Percentiles rank a stretch among this genome's conserved stretches.
Conservation (phyloP, 106 monocot genomes). For the Dendrobium officinale region DNA sequence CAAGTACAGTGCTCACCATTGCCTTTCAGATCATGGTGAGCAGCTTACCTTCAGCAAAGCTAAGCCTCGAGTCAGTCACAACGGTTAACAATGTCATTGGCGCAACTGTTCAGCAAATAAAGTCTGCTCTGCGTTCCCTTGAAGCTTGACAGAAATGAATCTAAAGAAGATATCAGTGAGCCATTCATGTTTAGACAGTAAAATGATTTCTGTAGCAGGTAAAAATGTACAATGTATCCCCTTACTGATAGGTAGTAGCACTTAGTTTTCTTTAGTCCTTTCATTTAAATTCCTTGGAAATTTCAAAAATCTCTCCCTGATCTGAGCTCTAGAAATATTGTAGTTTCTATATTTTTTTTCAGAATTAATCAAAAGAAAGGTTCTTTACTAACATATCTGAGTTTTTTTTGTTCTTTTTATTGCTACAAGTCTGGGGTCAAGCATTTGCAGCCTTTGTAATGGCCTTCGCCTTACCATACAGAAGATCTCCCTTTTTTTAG, state of each 20-base stretch:
- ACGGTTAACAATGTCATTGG: slow-evolving; percentile 73
- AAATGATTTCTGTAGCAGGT: neutral
- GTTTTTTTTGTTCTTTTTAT: too few species aligned
- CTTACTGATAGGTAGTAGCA: neutral
- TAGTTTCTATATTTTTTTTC: neutral
- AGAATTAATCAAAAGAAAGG: neutral
- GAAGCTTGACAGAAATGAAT: neutral
- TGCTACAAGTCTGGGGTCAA: too few species aligned
- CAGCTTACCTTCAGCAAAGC: slow-evolving; percentile 64
- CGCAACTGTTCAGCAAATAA: slow-evolving; percentile 84
- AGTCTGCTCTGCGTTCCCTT: slow-evolving; percentile 72
- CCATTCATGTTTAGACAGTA: neutral
- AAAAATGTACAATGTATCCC: neutral
- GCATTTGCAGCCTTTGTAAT: too few species aligned
- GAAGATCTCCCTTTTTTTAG: too few species aligned
- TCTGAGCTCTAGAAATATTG: neutral
- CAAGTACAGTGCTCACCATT: slow-evolving; percentile 60
- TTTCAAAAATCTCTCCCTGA: neutral
- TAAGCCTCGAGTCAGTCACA: slow-evolving; percentile 64
- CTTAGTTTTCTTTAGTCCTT: neutral
- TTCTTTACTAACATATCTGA: neutral
- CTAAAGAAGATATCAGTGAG: too few species aligned
- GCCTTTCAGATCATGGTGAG: slow-evolving; percentile 84
- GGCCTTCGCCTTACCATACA: too few species aligned
- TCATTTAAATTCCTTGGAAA: neutral